Evolutionary conservation across 169 alveolate species (phyloP).

Genomic region (Besnoitia besnoiti): DNA sequence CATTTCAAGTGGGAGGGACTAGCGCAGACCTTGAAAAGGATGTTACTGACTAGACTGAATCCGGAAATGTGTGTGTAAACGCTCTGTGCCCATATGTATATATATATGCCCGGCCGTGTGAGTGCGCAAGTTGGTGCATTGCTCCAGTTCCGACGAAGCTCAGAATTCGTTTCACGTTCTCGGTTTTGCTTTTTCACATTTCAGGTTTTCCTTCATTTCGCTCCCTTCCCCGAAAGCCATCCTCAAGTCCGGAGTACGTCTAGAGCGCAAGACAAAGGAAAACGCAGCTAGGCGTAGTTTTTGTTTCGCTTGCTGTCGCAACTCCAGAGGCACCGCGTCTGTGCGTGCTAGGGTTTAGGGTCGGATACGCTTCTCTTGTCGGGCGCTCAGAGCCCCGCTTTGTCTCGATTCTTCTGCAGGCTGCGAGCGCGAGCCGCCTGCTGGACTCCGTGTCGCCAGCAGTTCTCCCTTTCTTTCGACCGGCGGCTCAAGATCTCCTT

Average conservation of each 20-base stretch:
- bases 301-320: neutral
- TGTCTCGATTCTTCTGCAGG: neutral
- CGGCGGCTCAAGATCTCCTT: constrained; percentile 52
- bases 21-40: too few species aligned
- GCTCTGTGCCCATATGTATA: too few species aligned
- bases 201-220: neutral
- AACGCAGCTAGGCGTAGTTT: too few species aligned
- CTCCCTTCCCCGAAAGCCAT: constrained; percentile 23
- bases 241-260: constrained; percentile 4
- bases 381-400: neutral
- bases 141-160: too few species aligned
- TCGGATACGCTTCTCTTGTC: too few species aligned
- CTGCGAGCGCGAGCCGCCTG: constrained; percentile 13
- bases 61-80: too few species aligned
- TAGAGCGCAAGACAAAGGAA: neutral
- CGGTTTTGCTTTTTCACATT: neutral
- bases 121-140: too few species aligned
- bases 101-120: too few species aligned
- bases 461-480: constrained; percentile 42
- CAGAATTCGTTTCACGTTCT: too few species aligned
- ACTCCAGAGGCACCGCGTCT: too few species aligned
- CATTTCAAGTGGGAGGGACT: too few species aligned
- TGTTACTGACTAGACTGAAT: too few species aligned
- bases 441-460: constrained; percentile 48
- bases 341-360: neutral